Base-by-base conservation (phyloP, 139 green algal genomes). In the Closterium sp. region DNA sequence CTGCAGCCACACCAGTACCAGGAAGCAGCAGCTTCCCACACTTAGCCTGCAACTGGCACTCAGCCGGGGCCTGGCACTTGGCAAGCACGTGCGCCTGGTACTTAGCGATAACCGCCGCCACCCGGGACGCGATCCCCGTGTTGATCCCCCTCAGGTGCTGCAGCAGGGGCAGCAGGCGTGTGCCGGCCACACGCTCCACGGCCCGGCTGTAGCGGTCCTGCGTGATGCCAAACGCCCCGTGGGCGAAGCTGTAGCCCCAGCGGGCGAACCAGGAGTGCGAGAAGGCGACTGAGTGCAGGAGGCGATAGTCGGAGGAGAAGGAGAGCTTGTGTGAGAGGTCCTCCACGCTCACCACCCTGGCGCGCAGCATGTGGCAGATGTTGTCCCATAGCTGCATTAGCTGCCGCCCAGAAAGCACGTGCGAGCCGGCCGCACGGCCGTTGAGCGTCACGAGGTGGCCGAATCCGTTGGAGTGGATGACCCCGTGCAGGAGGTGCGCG, bases 391-490 rank as follows among this genome's bases (percentile, higher is more conserved):
- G 85, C 32, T 89, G 66, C 95, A 99, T 98, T 64, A 99, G 92
- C 94, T 98, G 96, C 31, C 91, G 89, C 10, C 97, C 97, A 83
- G 88, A 85, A 34, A 94, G 89, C 9, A 87, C 64, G 28, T 23
- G 33, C 19, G 94, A 96, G 32, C 95, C 95, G 23, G 95, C 96
- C 55, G 97, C 95, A 84, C 96, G 88, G 10, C 97, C 97, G 89
- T 98, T 98, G 84, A 98, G 93, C 12, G 96, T 95, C 89, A 96
- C 90, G 91, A 99, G 93, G 95, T 99, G 98, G 12, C 98, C 98
- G 85, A 95, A 99, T 12, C 98, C 98, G 90, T 99, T 99, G 34
- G 89, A 83, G 88, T 99, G 98, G 84, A 99, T 91, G 16, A 97
- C 93, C 38, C 97, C 97, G 94, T 99, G 97, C 91, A 98, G 95